Evolutionary conservation across 2,329 filamentous ascomycete species (phyloP), one percentile per base, ranked within the genome.

Genomic region (Bipolaris bicolor): DNA sequence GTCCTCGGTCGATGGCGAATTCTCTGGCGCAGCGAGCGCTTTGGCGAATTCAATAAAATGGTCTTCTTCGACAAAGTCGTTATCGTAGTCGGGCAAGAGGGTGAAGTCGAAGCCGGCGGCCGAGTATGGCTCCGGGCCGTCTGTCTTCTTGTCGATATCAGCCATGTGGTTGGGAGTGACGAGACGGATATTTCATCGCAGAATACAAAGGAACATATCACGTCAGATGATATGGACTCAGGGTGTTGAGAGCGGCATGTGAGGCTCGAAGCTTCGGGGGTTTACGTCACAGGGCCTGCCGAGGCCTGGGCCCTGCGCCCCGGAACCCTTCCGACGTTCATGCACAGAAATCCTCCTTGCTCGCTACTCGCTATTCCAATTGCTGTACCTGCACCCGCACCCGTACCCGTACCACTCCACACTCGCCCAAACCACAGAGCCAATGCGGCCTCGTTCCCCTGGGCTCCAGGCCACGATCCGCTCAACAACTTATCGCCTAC

Each of bases 1-100:
- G 76, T 89, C 87, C 47, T 83, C 78, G 47, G 85, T 82, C 11
- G 84, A 87, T 34, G 90, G 87, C 39, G 88, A 83, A 1, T 86
- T 86, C 60, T 96, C 92, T 0, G 93, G 92, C 1, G 90, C 91
- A n/a, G 87, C 85, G 7, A 97, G 84, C 7, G 94, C 94, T 57
- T 85, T 86, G 59, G 90, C 88, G 75, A 98, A 98, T 52, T 90
- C 88, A 36, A 85, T 82, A 31, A 97, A 81, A 71, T 96, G 89
- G 57, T 86, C 86, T 39, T 88, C 81, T 43, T 84, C 78, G 66
- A 96, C 82, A 73, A 97, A 97, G 55, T 95, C 87, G 69, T 84
- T 83, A 74, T 93, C 85, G 76, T 83, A 86, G 76, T 97, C 92
- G n/a, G 92, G 93, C 18, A 97, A 83, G 36, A 79, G 80, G 15